Conservation (phyloP, 2,329 filamentous ascomycete genomes). For the Aspergillus sojae region DNA sequence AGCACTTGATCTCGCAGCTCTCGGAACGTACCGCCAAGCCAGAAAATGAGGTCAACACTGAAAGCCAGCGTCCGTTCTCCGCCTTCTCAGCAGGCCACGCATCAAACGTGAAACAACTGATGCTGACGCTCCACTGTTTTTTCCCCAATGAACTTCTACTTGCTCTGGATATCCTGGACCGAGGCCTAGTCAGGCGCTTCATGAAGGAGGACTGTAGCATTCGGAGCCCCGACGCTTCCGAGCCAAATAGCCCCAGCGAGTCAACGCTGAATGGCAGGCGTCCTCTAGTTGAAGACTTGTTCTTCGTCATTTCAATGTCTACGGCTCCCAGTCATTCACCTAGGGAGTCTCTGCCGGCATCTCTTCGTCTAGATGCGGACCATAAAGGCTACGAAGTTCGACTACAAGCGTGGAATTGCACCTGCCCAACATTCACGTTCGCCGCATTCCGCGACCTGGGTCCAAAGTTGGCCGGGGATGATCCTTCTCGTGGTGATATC, state of each 20-base stretch:
- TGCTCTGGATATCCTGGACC: slow-evolving; percentile 84
- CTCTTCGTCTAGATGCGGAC: slow-evolving; percentile 17
- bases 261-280: background rate
- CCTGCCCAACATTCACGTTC: slow-evolving; percentile 81
- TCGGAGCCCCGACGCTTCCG: background rate
- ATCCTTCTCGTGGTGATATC: background rate
- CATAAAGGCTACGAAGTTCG: slow-evolving; percentile 68
- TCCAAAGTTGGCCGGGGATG: slow-evolving; percentile 19
- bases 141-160: slow-evolving; percentile 81
- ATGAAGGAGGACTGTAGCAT: slow-evolving; percentile 13
- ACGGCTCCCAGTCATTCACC: slow-evolving; percentile 30
- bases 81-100: slow-evolving; percentile 23
- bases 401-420: slow-evolving; percentile 80
- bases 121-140: slow-evolving; percentile 82
- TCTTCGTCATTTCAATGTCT: slow-evolving; percentile 67
- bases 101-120: slow-evolving; percentile 52
- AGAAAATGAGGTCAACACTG: background rate
- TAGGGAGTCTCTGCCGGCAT: slow-evolving; percentile 3
- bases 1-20: slow-evolving; percentile 25
- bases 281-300: slow-evolving; percentile 43
- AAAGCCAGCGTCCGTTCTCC: background rate
- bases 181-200: slow-evolving; percentile 67
- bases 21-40: background rate
- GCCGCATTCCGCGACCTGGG: slow-evolving; percentile 61
- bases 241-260: background rate